Percentiles rank a stretch among this genome's conserved stretches.
These are phyloP conservation scores for Phlebiopsis gigantea DNA, from an alignment of 768 basidiomycete genomes.

Conservation along the genomic window DNA sequence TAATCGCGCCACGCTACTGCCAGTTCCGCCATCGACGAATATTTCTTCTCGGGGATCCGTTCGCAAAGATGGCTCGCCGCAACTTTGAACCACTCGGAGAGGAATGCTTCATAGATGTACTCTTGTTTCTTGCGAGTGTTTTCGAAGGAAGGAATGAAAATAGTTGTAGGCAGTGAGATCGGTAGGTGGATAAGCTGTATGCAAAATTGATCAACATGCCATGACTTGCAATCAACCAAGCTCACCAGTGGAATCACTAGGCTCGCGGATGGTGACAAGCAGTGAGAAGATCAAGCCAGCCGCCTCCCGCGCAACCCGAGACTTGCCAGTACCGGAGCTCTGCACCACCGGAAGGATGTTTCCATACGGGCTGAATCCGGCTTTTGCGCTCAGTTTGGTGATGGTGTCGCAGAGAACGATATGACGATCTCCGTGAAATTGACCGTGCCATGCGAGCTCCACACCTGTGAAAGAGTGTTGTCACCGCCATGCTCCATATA, in stretches of 20 bases:
- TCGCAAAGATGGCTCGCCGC: not conserved
- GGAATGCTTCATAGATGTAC: not conserved
- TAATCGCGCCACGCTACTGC: not conserved
- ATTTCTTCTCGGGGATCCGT: not conserved
- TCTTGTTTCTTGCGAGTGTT: not conserved
- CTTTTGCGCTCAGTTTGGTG: too few species aligned
- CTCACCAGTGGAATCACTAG: not conserved
- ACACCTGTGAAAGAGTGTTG: too few species aligned
- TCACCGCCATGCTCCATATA: too few species aligned
- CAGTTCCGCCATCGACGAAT: not conserved
- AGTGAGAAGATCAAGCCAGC: constrained; percentile 20
- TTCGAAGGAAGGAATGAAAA: too few species aligned
- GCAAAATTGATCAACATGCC: not conserved
- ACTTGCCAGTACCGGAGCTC: constrained; percentile 24
- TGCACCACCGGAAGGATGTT: constrained; percentile 10
- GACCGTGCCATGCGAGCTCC: too few species aligned
- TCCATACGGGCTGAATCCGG: too few species aligned
- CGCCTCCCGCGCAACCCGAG: constrained; percentile 23
- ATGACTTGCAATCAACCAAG: not conserved
- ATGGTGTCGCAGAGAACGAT: too few species aligned
- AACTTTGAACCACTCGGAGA: not conserved
- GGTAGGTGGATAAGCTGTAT: not conserved
- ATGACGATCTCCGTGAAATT: too few species aligned
- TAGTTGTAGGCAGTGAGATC: not conserved
- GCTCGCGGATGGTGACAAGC: constrained; percentile 23